Evolutionary conservation across 2,329 filamentous ascomycete genomes (phyloP).

Genomic region (Aureobasidium subglaciale): DNA sequence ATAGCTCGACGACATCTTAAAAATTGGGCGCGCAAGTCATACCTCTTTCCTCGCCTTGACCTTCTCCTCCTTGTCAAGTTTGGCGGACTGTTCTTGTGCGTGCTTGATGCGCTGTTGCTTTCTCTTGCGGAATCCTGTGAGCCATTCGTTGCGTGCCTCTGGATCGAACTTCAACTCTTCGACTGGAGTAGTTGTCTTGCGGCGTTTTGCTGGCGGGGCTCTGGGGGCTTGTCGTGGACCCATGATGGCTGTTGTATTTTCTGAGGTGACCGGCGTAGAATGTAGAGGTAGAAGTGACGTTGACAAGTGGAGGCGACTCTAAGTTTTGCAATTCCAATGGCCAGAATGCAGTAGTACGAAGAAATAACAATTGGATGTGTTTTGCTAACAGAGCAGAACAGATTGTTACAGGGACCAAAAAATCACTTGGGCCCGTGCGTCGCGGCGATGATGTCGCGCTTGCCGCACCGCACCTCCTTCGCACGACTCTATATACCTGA

Average conservation of each 20-base stretch:
- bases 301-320: too few species aligned
- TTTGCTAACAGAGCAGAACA: not conserved
- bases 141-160: conserved; percentile 71
- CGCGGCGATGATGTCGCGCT: not conserved
- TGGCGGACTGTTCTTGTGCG: conserved; percentile 73
- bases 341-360: too few species aligned
- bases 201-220: conserved; percentile 10
- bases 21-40: conserved; percentile 17
- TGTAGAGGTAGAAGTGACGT: not conserved
- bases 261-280: too few species aligned
- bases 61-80: conserved; percentile 70
- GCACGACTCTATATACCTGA: too few species aligned
- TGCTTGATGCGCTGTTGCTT: conserved; percentile 78
- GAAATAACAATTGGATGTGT: not conserved
- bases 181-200: conserved; percentile 34
- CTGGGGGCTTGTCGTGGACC: conserved; percentile 1
- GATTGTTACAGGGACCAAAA: conserved; percentile 6
- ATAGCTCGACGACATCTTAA: too few species aligned
- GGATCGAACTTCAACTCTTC: conserved; percentile 84
- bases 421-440: not conserved
- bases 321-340: too few species aligned
- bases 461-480: not conserved
- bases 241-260: not conserved
- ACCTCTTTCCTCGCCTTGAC: conserved; percentile 70
- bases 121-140: conserved; percentile 95